phyloP scores from a whole-genome alignment of 495 filamentous ascomycete species.

The Podospora australis region DNA sequence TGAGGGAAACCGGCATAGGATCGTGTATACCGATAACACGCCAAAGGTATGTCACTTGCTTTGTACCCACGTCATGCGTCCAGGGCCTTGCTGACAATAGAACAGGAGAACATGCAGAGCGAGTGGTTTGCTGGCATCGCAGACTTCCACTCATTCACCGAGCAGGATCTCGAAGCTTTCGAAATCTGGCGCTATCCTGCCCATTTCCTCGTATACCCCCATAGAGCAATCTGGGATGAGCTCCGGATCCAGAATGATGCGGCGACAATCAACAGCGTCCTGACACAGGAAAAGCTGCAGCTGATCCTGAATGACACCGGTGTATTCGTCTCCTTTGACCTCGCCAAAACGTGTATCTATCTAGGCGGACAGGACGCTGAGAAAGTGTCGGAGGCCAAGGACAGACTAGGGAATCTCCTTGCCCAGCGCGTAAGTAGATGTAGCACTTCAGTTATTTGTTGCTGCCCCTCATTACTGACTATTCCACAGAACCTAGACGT shows the following conservation, averaged over 20 bases:
- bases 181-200: neutral
- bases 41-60: too few relatives aligned
- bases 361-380: constrained; percentile 25
- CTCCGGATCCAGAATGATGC: constrained; percentile 11
- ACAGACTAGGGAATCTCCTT: constrained; percentile 33
- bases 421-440: too few relatives aligned
- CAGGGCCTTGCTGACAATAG: too few relatives aligned
- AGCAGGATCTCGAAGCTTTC: neutral
- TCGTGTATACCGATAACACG: too few relatives aligned
- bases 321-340: constrained; percentile 19
- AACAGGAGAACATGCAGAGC: constrained; percentile 10
- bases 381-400: constrained; percentile 14
- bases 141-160: neutral
- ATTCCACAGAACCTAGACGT: constrained; percentile 3
- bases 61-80: too few relatives aligned
- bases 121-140: constrained; percentile 6
- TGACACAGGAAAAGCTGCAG: constrained; percentile 11
- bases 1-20: too few relatives aligned
- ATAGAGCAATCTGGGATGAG: constrained; percentile 12
- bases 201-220: neutral
- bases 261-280: constrained; percentile 9
- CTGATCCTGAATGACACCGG: constrained; percentile 21
- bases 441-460: too few relatives aligned
- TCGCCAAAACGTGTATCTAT: constrained; percentile 24
- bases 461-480: too few relatives aligned